These are phyloP conservation scores for Acephala macrosclerotiorum DNA, from an alignment of 2,329 filamentous ascomycete genomes.

Conservation along the genomic window DNA sequence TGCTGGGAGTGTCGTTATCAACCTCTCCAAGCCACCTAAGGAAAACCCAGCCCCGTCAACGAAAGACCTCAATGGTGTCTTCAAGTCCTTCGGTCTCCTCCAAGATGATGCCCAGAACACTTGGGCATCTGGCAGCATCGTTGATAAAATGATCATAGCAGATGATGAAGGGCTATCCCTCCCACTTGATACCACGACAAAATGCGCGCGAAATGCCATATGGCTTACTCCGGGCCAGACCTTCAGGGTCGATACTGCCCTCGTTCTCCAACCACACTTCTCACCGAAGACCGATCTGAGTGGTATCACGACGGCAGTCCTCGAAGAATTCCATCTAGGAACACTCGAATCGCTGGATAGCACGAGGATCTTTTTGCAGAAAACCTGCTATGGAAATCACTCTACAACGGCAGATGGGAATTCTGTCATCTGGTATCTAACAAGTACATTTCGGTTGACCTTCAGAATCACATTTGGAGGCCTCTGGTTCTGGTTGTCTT, in stretches of 20 bases:
- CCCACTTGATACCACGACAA: background rate
- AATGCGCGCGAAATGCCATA: constrained; percentile 2
- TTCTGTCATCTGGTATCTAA: background rate
- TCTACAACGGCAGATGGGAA: background rate
- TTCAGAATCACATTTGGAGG: background rate
- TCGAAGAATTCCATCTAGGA: background rate
- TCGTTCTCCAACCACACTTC: background rate
- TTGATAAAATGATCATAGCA: background rate
- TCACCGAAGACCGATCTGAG: background rate
- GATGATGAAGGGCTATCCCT: background rate
- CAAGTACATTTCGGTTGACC: background rate
- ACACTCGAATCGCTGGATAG: background rate
- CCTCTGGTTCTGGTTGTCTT: background rate
- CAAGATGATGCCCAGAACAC: background rate
- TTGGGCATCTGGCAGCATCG: background rate
- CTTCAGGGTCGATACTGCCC: background rate
- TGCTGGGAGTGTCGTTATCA: background rate
- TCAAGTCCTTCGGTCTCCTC: background rate
- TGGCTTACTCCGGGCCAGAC: constrained; percentile 9
- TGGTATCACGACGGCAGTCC: background rate
- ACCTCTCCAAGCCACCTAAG: background rate
- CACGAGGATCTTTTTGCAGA: background rate
- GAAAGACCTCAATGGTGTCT: background rate
- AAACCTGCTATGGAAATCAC: background rate
- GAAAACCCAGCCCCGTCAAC: background rate